Conservation (phyloP, 139 green algal genomes). For the Chlamydomonas sp. region DNA sequence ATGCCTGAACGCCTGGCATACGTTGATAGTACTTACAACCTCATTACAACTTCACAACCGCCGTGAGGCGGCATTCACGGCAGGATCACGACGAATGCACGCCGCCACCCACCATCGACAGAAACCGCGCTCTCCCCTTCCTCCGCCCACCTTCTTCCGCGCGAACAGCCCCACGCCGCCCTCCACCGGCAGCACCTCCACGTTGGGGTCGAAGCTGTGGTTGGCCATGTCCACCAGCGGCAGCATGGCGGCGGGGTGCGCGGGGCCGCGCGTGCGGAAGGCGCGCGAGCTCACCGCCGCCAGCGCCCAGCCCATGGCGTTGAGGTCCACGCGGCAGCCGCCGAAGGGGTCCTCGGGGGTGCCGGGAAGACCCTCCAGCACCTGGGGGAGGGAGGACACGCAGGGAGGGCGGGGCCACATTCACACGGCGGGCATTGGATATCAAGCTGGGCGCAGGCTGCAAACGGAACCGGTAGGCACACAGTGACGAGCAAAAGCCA, state of each 20-base stretch:
- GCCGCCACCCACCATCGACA: too few species aligned
- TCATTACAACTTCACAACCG: too few species aligned
- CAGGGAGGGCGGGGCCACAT: not conserved
- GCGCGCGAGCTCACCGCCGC: slow-evolving; percentile 77
- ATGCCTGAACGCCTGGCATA: too few species aligned
- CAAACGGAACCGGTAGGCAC: too few species aligned
- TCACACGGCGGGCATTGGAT: not conserved
- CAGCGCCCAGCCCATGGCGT: slow-evolving; percentile 82
- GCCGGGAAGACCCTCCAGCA: slow-evolving; percentile 62
- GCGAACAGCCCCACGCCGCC: slow-evolving; percentile 52
- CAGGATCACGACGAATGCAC: too few species aligned
- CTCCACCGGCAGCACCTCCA: slow-evolving; percentile 51
- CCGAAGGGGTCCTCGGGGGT: slow-evolving; percentile 67
- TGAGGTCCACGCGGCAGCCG: slow-evolving; percentile 72
- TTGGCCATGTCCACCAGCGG: slow-evolving; percentile 89
- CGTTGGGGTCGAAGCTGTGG: slow-evolving; percentile 77
- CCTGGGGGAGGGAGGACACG: slow-evolving; percentile 9
- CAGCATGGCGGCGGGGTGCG: slow-evolving; percentile 75
- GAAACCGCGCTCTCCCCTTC: too few species aligned
- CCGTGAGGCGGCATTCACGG: too few species aligned
- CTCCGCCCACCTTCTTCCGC: slow-evolving; percentile 46
- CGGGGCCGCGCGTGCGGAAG: slow-evolving; percentile 73
- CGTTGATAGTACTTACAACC: too few species aligned
- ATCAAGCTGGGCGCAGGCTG: not conserved
- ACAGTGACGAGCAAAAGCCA: too few species aligned